Conservation (phyloP, 2,329 filamentous ascomycete species). For the Cytospora piceae region DNA sequence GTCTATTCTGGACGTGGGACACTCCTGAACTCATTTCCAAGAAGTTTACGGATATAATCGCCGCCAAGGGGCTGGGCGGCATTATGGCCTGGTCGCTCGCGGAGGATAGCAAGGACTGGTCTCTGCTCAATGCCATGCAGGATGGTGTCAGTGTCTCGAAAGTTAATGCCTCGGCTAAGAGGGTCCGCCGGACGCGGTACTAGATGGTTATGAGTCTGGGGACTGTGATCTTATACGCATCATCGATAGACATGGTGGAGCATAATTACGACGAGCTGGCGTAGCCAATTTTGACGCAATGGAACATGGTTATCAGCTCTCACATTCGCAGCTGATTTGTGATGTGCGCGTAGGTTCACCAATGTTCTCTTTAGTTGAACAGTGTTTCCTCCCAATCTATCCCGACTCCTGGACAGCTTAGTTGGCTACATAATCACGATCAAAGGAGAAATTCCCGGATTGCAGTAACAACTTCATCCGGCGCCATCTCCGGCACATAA, state of each 20-base stretch:
- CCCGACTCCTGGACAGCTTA: not conserved
- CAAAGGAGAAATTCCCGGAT: conserved; percentile 43
- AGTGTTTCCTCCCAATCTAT: too few relatives aligned
- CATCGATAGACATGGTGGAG: not conserved
- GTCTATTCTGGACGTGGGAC: conserved; percentile 61
- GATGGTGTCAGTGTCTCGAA: conserved; percentile 32
- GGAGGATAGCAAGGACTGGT: conserved; percentile 50
- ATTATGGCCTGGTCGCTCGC: conserved; percentile 59
- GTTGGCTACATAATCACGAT: not conserved
- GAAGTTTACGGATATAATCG: conserved; percentile 53
- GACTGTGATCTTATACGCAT: not conserved
- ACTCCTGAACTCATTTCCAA: conserved; percentile 49
- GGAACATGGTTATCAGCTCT: not conserved
- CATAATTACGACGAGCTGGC: not conserved
- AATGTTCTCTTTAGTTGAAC: too few relatives aligned
- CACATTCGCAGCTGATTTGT: not conserved
- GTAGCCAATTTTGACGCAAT: not conserved
- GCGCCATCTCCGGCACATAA: conserved; percentile 56
- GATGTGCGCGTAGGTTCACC: too few relatives aligned
- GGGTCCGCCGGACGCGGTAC: conserved; percentile 19
- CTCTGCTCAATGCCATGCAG: conserved; percentile 49
- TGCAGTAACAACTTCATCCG: conserved; percentile 48
- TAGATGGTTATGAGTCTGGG: not conserved
- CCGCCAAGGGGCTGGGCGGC: conserved; percentile 49
- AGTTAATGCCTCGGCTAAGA: conserved; percentile 3